Evolutionary conservation across 2,329 filamentous ascomycete genomes (phyloP).

Genomic region (Colletotrichum sp.): DNA sequence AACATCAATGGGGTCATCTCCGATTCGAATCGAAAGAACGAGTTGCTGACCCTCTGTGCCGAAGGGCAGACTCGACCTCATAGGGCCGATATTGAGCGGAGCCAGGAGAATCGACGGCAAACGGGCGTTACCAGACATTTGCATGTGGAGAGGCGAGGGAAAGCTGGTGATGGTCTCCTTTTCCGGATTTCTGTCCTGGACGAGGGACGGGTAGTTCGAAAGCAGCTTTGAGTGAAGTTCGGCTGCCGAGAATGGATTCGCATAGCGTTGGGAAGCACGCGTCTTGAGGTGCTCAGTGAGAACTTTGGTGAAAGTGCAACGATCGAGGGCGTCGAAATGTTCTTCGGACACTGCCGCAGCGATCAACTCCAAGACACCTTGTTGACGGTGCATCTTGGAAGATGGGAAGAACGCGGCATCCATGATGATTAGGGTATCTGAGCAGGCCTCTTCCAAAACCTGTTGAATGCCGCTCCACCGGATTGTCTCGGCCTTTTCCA

Average conservation of each 20-base stretch:
- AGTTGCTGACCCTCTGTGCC: slow-evolving; percentile 53
- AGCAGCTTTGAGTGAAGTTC: slow-evolving; percentile 61
- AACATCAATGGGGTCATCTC: slow-evolving; percentile 55
- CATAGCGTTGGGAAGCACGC: slow-evolving; percentile 47
- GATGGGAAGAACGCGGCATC: slow-evolving; percentile 64
- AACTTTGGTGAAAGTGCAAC: slow-evolving; percentile 57
- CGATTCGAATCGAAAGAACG: slow-evolving; percentile 55
- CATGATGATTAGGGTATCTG: slow-evolving; percentile 64
- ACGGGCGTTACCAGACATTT: slow-evolving; percentile 57
- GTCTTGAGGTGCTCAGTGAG: slow-evolving; percentile 55
- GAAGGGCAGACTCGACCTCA: slow-evolving; percentile 42
- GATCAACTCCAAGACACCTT: slow-evolving; percentile 61
- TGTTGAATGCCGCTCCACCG: slow-evolving; percentile 63
- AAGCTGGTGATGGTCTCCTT: slow-evolving; percentile 53
- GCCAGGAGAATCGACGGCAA: slow-evolving; percentile 62
- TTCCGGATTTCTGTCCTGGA: slow-evolving; percentile 54
- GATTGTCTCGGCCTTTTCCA: slow-evolving; percentile 50
- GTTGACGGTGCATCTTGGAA: slow-evolving; percentile 54
- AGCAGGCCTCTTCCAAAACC: slow-evolving; percentile 58
- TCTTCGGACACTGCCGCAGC: slow-evolving; percentile 61
- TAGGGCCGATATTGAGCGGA: slow-evolving; percentile 47
- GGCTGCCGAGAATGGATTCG: slow-evolving; percentile 52
- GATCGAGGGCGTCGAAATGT: slow-evolving; percentile 51
- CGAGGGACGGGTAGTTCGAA: slow-evolving; percentile 55
- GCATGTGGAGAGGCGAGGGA: slow-evolving; percentile 60